A percentile compares a stretch with the other conserved stretches of the same genome.
These are phyloP conservation scores for Aegilops tauschii DNA, from an alignment of 176 grass and related monocot species.

Conservation along the genomic window DNA sequence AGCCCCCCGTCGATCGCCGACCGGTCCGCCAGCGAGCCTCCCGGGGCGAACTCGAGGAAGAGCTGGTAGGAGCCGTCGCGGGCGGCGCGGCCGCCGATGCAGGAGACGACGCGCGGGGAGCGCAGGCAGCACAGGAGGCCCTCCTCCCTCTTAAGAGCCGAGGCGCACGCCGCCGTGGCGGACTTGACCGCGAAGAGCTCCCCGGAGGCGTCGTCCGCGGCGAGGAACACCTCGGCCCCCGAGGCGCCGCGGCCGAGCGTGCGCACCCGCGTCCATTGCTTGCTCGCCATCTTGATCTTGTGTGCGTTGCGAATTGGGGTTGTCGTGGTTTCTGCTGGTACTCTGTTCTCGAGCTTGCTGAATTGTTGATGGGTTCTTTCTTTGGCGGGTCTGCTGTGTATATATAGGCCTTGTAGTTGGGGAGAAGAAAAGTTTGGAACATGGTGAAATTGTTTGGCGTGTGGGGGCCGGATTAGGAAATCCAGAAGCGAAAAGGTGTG, in stretches of 20 bases:
- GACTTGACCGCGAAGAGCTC: constrained; percentile 65
- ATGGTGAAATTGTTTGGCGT: not conserved
- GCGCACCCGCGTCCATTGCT: constrained; percentile 43
- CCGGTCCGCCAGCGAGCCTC: constrained; percentile 55
- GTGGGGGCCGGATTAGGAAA: not conserved
- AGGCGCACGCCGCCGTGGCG: not conserved
- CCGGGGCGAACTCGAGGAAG: constrained; percentile 73
- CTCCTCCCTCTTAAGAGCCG: constrained; percentile 38
- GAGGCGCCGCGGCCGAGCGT: constrained; percentile 64
- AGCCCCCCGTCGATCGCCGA: constrained; percentile 18
- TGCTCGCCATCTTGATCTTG: not conserved
- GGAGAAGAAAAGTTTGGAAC: constrained; percentile 28
- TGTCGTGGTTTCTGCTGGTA: not conserved
- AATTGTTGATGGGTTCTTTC: not conserved
- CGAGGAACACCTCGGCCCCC: constrained; percentile 58
- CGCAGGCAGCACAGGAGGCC: constrained; percentile 20
- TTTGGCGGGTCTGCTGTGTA: not conserved
- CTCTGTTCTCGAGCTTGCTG: not conserved
- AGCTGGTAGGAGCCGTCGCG: not conserved
- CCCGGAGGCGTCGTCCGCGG: constrained; percentile 22
- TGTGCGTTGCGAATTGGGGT: not conserved
- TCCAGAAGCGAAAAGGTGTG: not conserved
- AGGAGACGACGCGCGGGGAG: constrained; percentile 60
- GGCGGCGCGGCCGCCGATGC: constrained; percentile 31
- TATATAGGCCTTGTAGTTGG: not conserved